phyloP scores from a whole-genome alignment of 148 eudicot species.

The Cornus florida region DNA sequence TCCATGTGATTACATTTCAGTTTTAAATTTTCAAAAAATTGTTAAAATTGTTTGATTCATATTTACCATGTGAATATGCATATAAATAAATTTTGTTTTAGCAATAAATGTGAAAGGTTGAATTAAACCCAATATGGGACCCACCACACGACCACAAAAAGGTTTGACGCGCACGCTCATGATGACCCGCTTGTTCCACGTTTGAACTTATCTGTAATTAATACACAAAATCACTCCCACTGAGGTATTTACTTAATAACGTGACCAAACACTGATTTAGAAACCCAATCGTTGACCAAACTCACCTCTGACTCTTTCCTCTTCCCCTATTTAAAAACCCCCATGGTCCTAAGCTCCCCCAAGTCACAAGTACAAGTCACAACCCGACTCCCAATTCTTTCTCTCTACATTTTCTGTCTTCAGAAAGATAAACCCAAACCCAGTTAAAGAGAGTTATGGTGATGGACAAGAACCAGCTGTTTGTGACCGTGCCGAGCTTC shows the following conservation, averaged over 20 bases:
- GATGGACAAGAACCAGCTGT: conserved; percentile 31
- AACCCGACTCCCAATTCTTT: neutral
- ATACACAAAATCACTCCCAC: no score
- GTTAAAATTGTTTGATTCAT: no score
- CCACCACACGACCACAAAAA: neutral
- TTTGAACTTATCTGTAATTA: no score
- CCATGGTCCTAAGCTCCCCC: neutral
- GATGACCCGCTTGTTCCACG: neutral
- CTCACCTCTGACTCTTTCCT: conserved; percentile 8
- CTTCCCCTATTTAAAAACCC: neutral
- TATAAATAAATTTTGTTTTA: no score
- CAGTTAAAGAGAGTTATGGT: conserved; percentile 14
- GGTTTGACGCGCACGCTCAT: neutral
- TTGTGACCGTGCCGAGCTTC: conserved; percentile 50
- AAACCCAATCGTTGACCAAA: conserved; percentile 11
- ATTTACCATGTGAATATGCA: no score
- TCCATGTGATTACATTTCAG: no score
- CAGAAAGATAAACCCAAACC: neutral
- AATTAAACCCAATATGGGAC: no score
- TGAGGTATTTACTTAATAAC: neutral
- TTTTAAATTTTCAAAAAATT: no score
- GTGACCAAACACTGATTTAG: neutral
- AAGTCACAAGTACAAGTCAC: neutral
- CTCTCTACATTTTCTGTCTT: neutral
- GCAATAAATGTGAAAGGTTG: no score